Percentiles rank a stretch among this genome's conserved stretches.
Evolutionary conservation across 164 flowering plant species (phyloP).

Genomic region (Vitis rotundifolia): DNA sequence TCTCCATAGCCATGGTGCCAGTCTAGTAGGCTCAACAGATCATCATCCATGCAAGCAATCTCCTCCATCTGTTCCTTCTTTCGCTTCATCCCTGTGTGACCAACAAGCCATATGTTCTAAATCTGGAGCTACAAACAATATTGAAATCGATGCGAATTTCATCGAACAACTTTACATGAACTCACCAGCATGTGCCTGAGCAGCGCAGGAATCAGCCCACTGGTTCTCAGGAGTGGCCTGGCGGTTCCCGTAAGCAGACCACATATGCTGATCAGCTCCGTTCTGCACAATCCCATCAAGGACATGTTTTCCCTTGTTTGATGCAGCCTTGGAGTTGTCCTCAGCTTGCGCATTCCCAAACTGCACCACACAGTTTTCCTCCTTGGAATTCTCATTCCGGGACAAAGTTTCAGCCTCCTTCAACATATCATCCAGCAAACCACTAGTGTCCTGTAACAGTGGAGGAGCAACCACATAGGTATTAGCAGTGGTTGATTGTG

Average conservation of each 20-base stretch:
- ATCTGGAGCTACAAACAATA: no score
- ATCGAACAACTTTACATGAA: background rate
- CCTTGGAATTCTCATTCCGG: background rate
- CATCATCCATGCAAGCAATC: constrained; percentile 46
- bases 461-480: background rate
- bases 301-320: constrained; percentile 6
- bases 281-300: background rate
- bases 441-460: constrained; percentile 13
- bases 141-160: no score
- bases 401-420: constrained; percentile 21
- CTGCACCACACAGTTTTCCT: no score
- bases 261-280: background rate
- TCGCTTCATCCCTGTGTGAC: constrained; percentile 23
- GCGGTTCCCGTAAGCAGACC: background rate
- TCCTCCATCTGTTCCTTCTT: constrained; percentile 28
- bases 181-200: constrained; percentile 27
- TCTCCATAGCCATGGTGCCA: constrained; percentile 24
- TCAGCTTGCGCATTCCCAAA: no score
- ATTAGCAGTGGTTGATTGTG: background rate
- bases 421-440: constrained; percentile 32
- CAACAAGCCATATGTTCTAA: no score
- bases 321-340: no score
- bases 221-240: background rate
- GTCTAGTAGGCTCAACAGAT: constrained; percentile 44
- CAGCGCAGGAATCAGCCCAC: constrained; percentile 19